phyloP scores from a whole-genome alignment of 176 grass and related monocot species.

The Triticum timopheevii region DNA sequence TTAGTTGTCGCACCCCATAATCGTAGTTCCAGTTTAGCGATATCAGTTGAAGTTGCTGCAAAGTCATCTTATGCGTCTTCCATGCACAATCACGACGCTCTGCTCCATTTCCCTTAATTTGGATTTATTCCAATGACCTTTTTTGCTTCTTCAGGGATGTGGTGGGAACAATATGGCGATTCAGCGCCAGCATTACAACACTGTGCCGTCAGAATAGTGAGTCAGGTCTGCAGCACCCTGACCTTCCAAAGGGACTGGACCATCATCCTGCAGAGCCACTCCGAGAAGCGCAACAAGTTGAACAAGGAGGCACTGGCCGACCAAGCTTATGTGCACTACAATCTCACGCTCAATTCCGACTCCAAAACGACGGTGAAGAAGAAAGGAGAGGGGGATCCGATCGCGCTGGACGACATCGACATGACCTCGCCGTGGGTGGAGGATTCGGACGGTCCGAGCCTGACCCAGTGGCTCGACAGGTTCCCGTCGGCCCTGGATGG shows the following conservation, averaged over 20 bases:
- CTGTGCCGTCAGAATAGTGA: slow-evolving; percentile 81
- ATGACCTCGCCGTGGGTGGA: slow-evolving; percentile 93
- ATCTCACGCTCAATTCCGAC: slow-evolving; percentile 60
- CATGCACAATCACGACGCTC: neutral
- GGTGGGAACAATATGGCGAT: slow-evolving; percentile 97
- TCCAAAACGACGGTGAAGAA: slow-evolving; percentile 35
- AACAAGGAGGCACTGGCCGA: slow-evolving; percentile 75
- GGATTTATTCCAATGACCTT: neutral
- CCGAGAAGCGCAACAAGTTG: slow-evolving; percentile 76
- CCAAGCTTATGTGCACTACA: slow-evolving; percentile 86
- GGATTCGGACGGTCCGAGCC: slow-evolving; percentile 64
- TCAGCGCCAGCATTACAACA: slow-evolving; percentile 73
- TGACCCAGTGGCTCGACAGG: slow-evolving; percentile 84
- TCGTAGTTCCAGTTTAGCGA: neutral
- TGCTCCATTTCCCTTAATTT: neutral
- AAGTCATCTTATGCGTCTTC: neutral
- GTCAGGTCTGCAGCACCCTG: slow-evolving; percentile 86
- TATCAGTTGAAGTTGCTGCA: slow-evolving; percentile 11
- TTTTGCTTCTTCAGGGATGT: slow-evolving; percentile 59
- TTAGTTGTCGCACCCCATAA: neutral
- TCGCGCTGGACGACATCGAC: slow-evolving; percentile 60
- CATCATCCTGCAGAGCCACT: slow-evolving; percentile 71
- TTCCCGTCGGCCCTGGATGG: slow-evolving; percentile 70
- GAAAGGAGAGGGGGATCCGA: slow-evolving; percentile 56
- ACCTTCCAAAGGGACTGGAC: slow-evolving; percentile 78